Evolutionary conservation across 2,329 filamentous ascomycete species (phyloP).

Genomic region (Metarhizium robertsii): DNA sequence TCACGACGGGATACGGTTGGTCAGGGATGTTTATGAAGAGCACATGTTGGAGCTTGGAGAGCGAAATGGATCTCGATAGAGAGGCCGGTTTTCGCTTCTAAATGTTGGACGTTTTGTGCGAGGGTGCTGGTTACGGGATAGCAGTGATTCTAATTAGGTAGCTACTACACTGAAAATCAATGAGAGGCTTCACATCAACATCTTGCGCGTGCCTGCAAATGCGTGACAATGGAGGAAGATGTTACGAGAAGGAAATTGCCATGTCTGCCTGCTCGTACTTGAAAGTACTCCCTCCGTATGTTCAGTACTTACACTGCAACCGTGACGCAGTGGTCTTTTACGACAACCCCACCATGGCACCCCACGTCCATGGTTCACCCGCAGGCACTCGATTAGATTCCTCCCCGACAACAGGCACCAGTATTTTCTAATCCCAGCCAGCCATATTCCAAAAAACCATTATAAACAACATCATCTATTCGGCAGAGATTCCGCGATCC

Average conservation of each 20-base stretch:
- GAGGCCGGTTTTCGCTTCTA: not conserved
- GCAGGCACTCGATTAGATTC: not conserved
- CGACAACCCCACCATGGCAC: slow-evolving; percentile 1
- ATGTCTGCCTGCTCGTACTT: too few relatives aligned
- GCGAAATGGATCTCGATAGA: not conserved
- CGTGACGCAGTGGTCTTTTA: not conserved
- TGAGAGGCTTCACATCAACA: not conserved
- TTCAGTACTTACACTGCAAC: too few relatives aligned
- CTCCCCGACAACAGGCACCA: slow-evolving; percentile 10
- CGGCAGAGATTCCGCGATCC: too few relatives aligned
- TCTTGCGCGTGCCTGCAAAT: not conserved
- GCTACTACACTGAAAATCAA: slow-evolving; percentile 2
- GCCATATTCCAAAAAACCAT: not conserved
- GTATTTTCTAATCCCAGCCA: not conserved
- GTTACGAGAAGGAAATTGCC: not conserved
- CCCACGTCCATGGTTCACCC: not conserved
- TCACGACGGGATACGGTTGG: slow-evolving; percentile 15
- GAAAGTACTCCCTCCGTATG: too few relatives aligned
- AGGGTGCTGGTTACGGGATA: not conserved
- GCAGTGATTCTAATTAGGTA: slow-evolving; percentile 4
- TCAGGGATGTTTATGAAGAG: slow-evolving; percentile 7
- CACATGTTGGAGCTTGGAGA: slow-evolving; percentile 6
- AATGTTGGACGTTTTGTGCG: not conserved
- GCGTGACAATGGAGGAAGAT: not conserved
- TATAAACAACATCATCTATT: not conserved